Evolutionary conservation across 202 grass and related monocot genomes (phyloP).

Genomic region (Bolboschoenoplectus hybrid): DNA sequence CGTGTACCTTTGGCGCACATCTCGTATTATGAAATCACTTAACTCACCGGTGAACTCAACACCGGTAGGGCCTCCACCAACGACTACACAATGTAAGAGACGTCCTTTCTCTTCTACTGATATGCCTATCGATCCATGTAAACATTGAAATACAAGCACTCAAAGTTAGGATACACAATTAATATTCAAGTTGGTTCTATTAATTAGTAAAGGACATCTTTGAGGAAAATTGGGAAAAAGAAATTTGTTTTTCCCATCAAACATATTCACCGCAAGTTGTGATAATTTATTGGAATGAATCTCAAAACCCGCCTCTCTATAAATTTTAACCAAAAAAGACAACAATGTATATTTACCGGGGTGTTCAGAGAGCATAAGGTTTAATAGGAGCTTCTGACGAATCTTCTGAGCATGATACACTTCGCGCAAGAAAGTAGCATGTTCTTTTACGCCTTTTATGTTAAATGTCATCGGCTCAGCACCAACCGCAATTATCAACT

Average conservation of each 20-base stretch:
- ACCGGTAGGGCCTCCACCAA: constrained; percentile 86
- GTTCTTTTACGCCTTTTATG: constrained; percentile 73
- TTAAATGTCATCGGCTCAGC: constrained; percentile 88
- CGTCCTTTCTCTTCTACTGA: constrained; percentile 66
- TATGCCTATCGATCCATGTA: constrained; percentile 53
- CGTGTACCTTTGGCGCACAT: constrained; percentile 65
- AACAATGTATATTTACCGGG: constrained; percentile 52
- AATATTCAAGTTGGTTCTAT: not conserved
- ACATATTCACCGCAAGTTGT: not conserved
- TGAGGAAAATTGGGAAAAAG: not conserved
- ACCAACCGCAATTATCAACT: constrained; percentile 83
- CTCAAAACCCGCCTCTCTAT: not conserved
- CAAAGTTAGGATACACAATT: not conserved
- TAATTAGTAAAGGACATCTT: not conserved
- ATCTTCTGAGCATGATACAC: constrained; percentile 92
- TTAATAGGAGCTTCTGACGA: constrained; percentile 74
- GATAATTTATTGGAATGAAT: not conserved
- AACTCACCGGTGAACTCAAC: constrained; percentile 97
- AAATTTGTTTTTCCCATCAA: not conserved
- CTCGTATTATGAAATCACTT: constrained; percentile 86
- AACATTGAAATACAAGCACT: constrained; percentile 2
- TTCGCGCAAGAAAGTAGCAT: constrained; percentile 90
- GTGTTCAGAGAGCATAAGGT: constrained; percentile 91
- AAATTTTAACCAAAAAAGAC: not conserved
- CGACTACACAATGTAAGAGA: constrained; percentile 82